Evolutionary conservation across 2,329 filamentous ascomycete genomes (phyloP), one percentile per base, ranked within the genome.

Genomic region (Botrytis elliptica): DNA sequence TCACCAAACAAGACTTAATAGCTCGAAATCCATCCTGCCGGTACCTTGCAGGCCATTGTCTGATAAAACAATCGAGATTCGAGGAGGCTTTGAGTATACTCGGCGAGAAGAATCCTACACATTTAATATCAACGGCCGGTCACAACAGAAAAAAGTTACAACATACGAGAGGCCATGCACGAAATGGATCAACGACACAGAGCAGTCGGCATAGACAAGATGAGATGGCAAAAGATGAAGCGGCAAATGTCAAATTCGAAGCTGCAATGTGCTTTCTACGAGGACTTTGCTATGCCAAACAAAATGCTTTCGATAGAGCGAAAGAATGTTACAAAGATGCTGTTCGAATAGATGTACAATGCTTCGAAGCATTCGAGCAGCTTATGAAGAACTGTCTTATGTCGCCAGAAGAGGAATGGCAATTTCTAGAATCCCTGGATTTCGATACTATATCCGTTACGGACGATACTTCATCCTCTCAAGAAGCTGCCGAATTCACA

Each of bases 301-400:
- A 97, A 82, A 99, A 98, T 82, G 93, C 95, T 40, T 98, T 98
- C 79, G 96, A 99, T 82, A 91, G 94, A 49, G 96, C 96, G 70
- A 98, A 98, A 82, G 95, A 98, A 79, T 98, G 96, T 84, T 99
- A 98, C 87, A 98, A 98, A 84, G 94, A 97, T 79, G 96, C 96
- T 2, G 94, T 98, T 64, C 90, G 93, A 75, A 98, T 99, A 80
- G 96, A 99, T 81, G 95, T 98, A 5, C 95, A 97, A 82, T 99
- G 96, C 83, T 98, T 97, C 81, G 96, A 99, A 83, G 96, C 96
- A 0, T 98, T 99, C 81, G 95, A 98, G 79, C 95, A 98, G 84
- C 88, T 99, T 72, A 98, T 98, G 91, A 94, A 94, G 84, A 99
- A 99, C 84, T 93, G 93, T 33, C 87, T 99, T 75, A 92, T 99